A percentile compares a stretch with the other conserved stretches of the same genome.
These are phyloP conservation scores for Prunus armeniaca DNA, from an alignment of 306 rosid genomes.

Conservation along the genomic window DNA sequence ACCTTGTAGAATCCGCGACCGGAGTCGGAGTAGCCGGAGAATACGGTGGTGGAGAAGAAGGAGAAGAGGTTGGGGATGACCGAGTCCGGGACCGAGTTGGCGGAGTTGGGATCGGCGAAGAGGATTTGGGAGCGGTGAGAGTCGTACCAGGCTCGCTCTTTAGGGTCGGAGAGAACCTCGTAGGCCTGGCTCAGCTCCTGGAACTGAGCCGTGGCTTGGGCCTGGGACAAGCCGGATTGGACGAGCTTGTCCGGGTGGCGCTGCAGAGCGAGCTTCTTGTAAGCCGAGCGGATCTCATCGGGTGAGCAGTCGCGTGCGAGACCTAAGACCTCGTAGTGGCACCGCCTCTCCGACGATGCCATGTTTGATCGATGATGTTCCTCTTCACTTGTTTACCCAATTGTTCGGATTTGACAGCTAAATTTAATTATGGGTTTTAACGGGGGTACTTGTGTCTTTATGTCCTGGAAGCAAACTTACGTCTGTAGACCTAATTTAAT, in stretches of 20 bases:
- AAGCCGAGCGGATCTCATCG: conserved; percentile 76
- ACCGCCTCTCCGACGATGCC: conserved; percentile 67
- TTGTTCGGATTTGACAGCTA: neutral
- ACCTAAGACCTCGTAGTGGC: conserved; percentile 92
- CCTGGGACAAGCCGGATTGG: conserved; percentile 65
- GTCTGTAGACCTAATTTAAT: no score
- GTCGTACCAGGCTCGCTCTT: conserved; percentile 95
- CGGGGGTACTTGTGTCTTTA: neutral
- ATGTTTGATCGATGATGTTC: neutral
- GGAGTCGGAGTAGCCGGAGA: conserved; percentile 61
- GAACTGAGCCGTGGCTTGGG: conserved; percentile 84
- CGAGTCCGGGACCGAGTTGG: conserved; percentile 41
- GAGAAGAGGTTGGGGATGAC: conserved; percentile 73
- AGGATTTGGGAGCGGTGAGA: conserved; percentile 96
- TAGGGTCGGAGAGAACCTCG: conserved; percentile 92
- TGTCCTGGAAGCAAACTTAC: neutral
- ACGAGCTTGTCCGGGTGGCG: conserved; percentile 97
- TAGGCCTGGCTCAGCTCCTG: conserved; percentile 93
- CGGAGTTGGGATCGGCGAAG: conserved; percentile 64
- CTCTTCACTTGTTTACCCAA: neutral
- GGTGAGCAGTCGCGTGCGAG: conserved; percentile 52
- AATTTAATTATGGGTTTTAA: neutral
- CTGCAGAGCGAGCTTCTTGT: conserved; percentile 77
- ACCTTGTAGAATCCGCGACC: conserved; percentile 75
- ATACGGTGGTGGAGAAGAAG: conserved; percentile 84